phyloP scores from a whole-genome alignment of 306 rosid genomes.

The Casuarina cunninghamiana region DNA sequence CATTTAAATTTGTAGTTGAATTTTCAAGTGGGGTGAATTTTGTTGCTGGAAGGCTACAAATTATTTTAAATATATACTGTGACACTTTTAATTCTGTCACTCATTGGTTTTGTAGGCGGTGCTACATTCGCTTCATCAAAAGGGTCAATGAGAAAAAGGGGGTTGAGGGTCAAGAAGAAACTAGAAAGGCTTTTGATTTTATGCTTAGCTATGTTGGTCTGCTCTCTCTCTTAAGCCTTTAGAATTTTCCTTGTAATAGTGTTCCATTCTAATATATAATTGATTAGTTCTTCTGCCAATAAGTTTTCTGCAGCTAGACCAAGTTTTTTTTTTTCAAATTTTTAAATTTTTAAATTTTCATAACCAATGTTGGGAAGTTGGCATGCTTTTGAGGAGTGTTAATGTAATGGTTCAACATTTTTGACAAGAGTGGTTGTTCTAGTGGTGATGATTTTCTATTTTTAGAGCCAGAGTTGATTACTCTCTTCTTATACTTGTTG shows the following conservation, averaged over 20 bases:
- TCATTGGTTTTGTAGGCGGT: conserved; percentile 61
- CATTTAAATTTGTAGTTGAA: background rate
- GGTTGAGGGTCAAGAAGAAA: conserved; percentile 95
- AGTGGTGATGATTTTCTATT: background rate
- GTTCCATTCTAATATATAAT: conserved; percentile 1
- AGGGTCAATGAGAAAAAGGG: conserved; percentile 87
- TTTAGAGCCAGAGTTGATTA: background rate
- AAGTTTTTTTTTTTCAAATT: background rate
- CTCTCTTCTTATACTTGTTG: too few relatives aligned
- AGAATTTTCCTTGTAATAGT: conserved; percentile 4
- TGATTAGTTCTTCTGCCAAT: background rate
- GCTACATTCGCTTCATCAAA: conserved; percentile 91
- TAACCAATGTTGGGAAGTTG: background rate
- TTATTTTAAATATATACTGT: background rate
- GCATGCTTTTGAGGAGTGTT: background rate
- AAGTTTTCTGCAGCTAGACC: background rate
- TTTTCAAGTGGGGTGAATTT: background rate
- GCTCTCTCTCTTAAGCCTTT: conserved; percentile 29
- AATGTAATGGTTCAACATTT: background rate
- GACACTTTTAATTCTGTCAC: background rate
- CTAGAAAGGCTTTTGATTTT: conserved; percentile 96
- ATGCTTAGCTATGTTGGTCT: conserved; percentile 91
- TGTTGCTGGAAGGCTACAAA: background rate
- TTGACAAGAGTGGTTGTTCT: background rate
- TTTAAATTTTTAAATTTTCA: too few relatives aligned